These are phyloP conservation scores for Rosa chinensis DNA, from an alignment of 306 rosid genomes.

Conservation along the genomic window DNA sequence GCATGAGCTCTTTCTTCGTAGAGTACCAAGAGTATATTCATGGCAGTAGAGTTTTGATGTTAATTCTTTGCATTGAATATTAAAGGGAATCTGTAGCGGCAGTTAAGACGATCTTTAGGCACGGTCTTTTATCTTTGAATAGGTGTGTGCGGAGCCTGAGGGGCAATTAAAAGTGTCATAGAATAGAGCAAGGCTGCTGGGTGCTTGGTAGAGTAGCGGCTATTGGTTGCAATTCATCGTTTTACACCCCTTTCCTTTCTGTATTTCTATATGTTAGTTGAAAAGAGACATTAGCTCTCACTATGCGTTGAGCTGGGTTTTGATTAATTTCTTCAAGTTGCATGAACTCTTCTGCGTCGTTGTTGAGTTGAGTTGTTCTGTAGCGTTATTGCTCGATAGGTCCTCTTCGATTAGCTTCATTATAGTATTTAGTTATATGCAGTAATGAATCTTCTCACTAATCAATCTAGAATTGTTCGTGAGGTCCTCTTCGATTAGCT, in stretches of 20 bases:
- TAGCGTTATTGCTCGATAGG: neutral
- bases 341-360: conserved; percentile 31
- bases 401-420: neutral
- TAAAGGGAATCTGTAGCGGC: neutral
- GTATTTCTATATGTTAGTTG: neutral
- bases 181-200: no score
- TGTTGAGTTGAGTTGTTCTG: conserved; percentile 21
- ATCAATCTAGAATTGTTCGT: neutral
- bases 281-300: neutral
- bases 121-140: neutral
- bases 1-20: neutral
- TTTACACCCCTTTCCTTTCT: neutral
- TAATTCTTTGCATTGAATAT: neutral
- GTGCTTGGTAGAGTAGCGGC: neutral
- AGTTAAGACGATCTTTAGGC: neutral
- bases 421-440: neutral
- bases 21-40: neutral
- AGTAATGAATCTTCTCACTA: neutral
- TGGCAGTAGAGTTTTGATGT: neutral
- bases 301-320: neutral
- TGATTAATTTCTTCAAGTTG: conserved; percentile 6
- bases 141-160: neutral
- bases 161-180: neutral
- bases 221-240: neutral
- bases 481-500: neutral